These are phyloP conservation scores for Phytophthora ramorum DNA, from an alignment of 352 stramenopile species.

Conservation along the genomic window DNA sequence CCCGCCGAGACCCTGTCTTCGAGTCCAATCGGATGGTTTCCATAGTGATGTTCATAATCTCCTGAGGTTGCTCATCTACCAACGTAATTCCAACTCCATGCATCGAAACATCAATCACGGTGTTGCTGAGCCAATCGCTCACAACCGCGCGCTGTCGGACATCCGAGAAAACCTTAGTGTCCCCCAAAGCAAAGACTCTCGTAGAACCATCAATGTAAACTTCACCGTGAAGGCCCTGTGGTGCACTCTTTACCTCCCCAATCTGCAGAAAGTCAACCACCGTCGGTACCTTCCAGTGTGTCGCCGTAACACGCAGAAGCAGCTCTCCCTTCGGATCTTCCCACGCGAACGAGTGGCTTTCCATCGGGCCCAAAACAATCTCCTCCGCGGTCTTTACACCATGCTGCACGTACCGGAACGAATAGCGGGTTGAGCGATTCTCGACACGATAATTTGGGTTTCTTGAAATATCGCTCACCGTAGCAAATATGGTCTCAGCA, in stretches of 20 bases:
- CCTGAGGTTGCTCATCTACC: slow-evolving; percentile 75
- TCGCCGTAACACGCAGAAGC: slow-evolving; percentile 64
- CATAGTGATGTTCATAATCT: slow-evolving; percentile 90
- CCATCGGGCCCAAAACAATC: slow-evolving; percentile 67
- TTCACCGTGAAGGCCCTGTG: slow-evolving; percentile 71
- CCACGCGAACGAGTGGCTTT: slow-evolving; percentile 87
- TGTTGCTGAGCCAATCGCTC: slow-evolving; percentile 79
- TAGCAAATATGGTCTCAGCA: slow-evolving; percentile 77
- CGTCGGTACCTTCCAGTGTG: slow-evolving; percentile 74
- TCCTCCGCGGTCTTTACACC: slow-evolving; percentile 67
- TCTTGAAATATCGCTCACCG: slow-evolving; percentile 71
- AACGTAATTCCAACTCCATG: slow-evolving; percentile 82
- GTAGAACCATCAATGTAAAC: slow-evolving; percentile 89
- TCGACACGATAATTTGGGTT: slow-evolving; percentile 85
- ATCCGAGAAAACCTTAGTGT: slow-evolving; percentile 67
- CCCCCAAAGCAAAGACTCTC: slow-evolving; percentile 80
- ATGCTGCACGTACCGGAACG: slow-evolving; percentile 81
- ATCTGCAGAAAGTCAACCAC: slow-evolving; percentile 82
- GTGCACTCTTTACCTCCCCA: slow-evolving; percentile 59
- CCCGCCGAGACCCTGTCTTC: slow-evolving; percentile 47
- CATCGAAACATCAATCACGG: slow-evolving; percentile 77
- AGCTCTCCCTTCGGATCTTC: slow-evolving; percentile 70
- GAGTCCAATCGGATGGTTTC: slow-evolving; percentile 81
- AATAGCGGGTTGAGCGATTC: slow-evolving; percentile 77
- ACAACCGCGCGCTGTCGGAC: slow-evolving; percentile 62